Conservation (phyloP, 257 asterid genomes). For the Fraxinus quadrangulata region DNA sequence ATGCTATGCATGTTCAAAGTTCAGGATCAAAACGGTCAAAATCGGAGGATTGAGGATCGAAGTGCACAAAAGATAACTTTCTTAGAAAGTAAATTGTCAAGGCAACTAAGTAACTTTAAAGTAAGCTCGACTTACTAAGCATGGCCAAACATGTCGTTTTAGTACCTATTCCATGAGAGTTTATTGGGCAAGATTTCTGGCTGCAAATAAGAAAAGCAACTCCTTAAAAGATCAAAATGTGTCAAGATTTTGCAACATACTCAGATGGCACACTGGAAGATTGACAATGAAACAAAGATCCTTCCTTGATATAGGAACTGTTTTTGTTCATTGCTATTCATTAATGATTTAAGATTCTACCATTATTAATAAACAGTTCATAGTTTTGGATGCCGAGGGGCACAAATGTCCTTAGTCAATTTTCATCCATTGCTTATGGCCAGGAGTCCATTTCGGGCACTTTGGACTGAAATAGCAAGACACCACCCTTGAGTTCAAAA, state of each 20-base stretch:
- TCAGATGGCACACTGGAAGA: slow-evolving; percentile 26
- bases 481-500: slow-evolving; percentile 35
- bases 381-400: neutral
- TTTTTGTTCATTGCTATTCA: slow-evolving; percentile 52
- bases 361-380: slow-evolving; percentile 34
- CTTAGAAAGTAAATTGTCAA: too few species aligned
- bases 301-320: slow-evolving; percentile 35
- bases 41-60: too few species aligned
- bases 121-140: too few species aligned
- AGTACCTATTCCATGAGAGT: slow-evolving; percentile 42
- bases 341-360: slow-evolving; percentile 34
- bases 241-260: slow-evolving; percentile 19
- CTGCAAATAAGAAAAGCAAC: slow-evolving; percentile 45
- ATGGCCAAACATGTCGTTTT: slow-evolving; percentile 9
- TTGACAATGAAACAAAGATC: slow-evolving; percentile 16
- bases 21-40: too few species aligned
- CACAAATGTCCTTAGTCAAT: slow-evolving; percentile 30
- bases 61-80: too few species aligned
- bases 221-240: slow-evolving; percentile 30
- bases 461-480: slow-evolving; percentile 36
- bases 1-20: too few species aligned
- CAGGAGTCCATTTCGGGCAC: slow-evolving; percentile 51
- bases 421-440: slow-evolving; percentile 68
- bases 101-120: too few species aligned
- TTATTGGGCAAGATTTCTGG: slow-evolving; percentile 51